Base-by-base conservation (phyloP, 176 grass and related monocot genomes). In the Aechmea fasciata region DNA sequence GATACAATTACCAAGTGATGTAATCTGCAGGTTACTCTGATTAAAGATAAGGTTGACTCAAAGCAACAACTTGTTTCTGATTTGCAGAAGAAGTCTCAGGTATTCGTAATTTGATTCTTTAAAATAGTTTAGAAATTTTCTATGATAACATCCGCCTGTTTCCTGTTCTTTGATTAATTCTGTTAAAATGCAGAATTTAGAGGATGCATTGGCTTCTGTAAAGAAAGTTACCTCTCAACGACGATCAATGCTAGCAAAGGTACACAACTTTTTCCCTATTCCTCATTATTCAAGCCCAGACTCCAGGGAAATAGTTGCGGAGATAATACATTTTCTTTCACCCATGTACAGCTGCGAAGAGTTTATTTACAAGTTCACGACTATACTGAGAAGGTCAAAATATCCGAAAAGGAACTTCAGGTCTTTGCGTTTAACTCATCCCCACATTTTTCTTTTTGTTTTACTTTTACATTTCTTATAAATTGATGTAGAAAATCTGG, bases 81-180 rank as follows among this genome's bases (percentile, higher is more conserved):
- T 80, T 72, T 88, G 75, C 79, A 78, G 65, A 92, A 83, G 82
- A 88, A 76, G 79, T 82, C 77, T 78, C 89, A 81, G 85, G 89
- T 92, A 57, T 78, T 41, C 3, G 7, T 13, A 9, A 67, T 69
- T 1, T 88, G 63, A 69, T 71, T 65, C 49, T 51, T 52, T 7
- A 77, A 29, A 66, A 9, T 68, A 2, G 15, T 61, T 19, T 61
- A 19, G n/a, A 7, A 9, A 7, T 17, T 7, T 57, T 63, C 14
- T 49, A n/a, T 63, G 2, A 26, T 26, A 26, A 20, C 23, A 47
- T 55, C n/a, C 61, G 15, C 55, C 22, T 26, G 47, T 62, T 63
- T 49, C 11, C 3, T 15, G 12, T 18, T 41, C 33, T 41, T 41
- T 41, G 67, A 48, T 72, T 15, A 54, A 64, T 74, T 64, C 10